Percentiles rank a stretch among this genome's conserved stretches.
phyloP scores from a whole-genome alignment of 352 stramenopile genomes.

The Globisporangium yorkense region DNA sequence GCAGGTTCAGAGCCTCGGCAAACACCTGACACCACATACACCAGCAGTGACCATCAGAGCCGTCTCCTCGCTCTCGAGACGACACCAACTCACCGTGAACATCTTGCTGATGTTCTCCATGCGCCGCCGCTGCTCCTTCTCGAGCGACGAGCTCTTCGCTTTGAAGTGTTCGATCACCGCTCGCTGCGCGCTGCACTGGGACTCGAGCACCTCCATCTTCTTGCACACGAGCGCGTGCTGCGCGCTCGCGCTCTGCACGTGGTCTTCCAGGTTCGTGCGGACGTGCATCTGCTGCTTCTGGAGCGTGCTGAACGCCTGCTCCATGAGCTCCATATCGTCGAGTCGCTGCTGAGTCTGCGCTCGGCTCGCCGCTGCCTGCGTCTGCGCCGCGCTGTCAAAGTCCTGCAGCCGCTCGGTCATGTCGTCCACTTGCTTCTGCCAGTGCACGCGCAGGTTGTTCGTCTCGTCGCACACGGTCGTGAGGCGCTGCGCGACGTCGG shows the following conservation, averaged over 20 bases:
- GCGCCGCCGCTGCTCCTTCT: slow-evolving; percentile 59
- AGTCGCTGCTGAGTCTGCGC: slow-evolving; percentile 45
- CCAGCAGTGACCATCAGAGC: not conserved
- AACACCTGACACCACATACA: slow-evolving; percentile 39
- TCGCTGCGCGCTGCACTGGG: slow-evolving; percentile 27
- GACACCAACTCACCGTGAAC: slow-evolving; percentile 42
- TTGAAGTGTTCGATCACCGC: slow-evolving; percentile 39
- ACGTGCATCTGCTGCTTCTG: slow-evolving; percentile 62
- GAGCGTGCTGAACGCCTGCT: slow-evolving; percentile 58
- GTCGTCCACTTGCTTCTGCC: slow-evolving; percentile 66
- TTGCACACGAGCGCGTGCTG: slow-evolving; percentile 39
- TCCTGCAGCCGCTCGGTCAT: slow-evolving; percentile 53
- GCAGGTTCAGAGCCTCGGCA: slow-evolving; percentile 62
- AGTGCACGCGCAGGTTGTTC: slow-evolving; percentile 58
- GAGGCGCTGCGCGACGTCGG: slow-evolving; percentile 43
- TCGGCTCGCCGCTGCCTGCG: slow-evolving; percentile 34
- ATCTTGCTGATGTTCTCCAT: slow-evolving; percentile 79
- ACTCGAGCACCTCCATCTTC: slow-evolving; percentile 56
- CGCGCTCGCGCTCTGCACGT: slow-evolving; percentile 30
- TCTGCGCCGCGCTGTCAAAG: slow-evolving; percentile 37
- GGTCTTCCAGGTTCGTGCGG: slow-evolving; percentile 45
- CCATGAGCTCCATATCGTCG: slow-evolving; percentile 71
- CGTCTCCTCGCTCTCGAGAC: not conserved
- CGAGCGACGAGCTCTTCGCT: slow-evolving; percentile 41
- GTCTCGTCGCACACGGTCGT: slow-evolving; percentile 58